These are phyloP conservation scores for Ichthyophthirius multifiliis DNA, from an alignment of 169 alveolate species.

Conservation along the genomic window DNA sequence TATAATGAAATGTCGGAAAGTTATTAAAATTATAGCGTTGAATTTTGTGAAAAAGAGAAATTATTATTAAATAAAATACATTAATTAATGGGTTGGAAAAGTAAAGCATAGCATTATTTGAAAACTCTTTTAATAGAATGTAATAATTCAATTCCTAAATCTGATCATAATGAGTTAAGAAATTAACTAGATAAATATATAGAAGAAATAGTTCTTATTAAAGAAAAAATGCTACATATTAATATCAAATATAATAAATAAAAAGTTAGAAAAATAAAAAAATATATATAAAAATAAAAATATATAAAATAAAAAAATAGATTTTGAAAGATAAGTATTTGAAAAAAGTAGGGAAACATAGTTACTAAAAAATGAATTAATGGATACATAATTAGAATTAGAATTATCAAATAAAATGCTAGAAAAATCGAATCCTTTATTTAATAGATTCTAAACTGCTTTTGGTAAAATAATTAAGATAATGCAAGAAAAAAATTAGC, in stretches of 20 bases:
- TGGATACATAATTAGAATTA: conserved; percentile 24
- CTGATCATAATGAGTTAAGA: conserved; percentile 30
- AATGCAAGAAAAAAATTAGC: background rate
- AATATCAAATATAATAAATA: background rate
- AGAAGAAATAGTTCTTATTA: conserved; percentile 8
- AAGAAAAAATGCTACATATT: background rate
- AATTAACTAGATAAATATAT: conserved; percentile 2
- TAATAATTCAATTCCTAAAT: conserved; percentile 48
- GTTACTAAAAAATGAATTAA: conserved; percentile 26
- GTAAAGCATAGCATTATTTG: conserved; percentile 41
- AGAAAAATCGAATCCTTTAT: conserved; percentile 11
- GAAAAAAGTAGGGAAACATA: conserved; percentile 20
- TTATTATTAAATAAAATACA: conserved; percentile 42
- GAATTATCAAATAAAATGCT: conserved; percentile 36
- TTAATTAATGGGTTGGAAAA: conserved; percentile 51
- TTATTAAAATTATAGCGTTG: conserved; percentile 29
- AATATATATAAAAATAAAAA: too few species aligned
- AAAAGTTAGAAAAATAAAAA: background rate
- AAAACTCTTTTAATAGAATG: conserved; percentile 47
- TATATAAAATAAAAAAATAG: background rate
- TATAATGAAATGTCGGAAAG: conserved; percentile 45
- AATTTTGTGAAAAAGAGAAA: conserved; percentile 47
- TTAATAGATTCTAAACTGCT: conserved; percentile 5
- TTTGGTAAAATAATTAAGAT: background rate
- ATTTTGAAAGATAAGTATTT: conserved; percentile 27